Base-by-base conservation (phyloP, 2,329 filamentous ascomycete genomes). In the Pseudopithomyces maydicus region DNA sequence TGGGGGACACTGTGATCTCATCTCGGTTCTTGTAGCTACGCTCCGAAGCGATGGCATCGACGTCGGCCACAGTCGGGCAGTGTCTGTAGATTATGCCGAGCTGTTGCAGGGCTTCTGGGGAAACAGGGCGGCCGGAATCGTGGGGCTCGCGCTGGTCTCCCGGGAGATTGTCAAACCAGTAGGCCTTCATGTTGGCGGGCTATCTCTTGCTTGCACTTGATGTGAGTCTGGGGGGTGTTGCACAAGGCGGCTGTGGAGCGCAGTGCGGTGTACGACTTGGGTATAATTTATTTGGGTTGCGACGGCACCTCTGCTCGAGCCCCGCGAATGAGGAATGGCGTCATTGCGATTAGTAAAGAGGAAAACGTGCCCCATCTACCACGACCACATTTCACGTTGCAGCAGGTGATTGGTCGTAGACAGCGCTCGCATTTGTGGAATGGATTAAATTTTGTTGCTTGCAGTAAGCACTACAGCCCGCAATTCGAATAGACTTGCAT, bases 21-120 rank as follows among this genome's bases (percentile, higher is more conserved):
- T 99, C 95, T 55, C 94, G 90, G 82, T 98, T 97, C 81, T 90
- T 93, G 84, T 99, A 98, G 67, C 85, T 84, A 58, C 94, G 90
- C 64, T 90, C 81, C 3, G 77, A 67, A 2, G 95, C 94, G 43
- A 99, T 85, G 42, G 79, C 75, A 75, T 98, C 84, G 39, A 98
- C 92, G 23, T 82, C 82, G 32, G 82, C 78, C 47, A 93, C 73
- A 33, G 85, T 79, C 12, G 87, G 80, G 67, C 90, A 85, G 72
- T 84, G 82, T 75, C 86, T 87, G 82, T 96, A 95, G 43, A 91
- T 78, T 36, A 99, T 92, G 57, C 94, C 94, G 17, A 98, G 82
- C 53, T 84, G 82, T 62, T 82, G 77, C 56, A 99, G 88, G 55
- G 90, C 87, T 5, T 84, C 80, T 47, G 83, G 77, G 54, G 84